Conservation (phyloP, 2,329 filamentous ascomycete species). For the Aschersonia sp. region DNA sequence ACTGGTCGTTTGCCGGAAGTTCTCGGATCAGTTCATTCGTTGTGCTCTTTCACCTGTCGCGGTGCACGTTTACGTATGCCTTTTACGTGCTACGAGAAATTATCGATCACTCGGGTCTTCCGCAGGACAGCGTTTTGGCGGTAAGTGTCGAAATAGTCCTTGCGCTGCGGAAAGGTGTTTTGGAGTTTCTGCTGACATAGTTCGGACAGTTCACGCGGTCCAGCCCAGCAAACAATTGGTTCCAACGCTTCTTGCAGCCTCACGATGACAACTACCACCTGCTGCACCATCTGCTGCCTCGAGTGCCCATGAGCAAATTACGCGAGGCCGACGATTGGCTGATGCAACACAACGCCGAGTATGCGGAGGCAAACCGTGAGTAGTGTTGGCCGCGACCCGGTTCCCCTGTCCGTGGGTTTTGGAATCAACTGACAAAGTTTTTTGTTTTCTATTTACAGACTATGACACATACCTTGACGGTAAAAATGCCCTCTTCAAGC, state of each 20-base stretch:
- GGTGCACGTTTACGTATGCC: not conserved
- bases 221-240: slow-evolving; percentile 1
- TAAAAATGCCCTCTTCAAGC: not conserved
- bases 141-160: not conserved
- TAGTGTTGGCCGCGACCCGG: not conserved
- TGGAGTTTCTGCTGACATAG: not conserved
- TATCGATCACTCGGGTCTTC: not conserved
- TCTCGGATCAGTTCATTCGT: not conserved
- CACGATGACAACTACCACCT: slow-evolving; percentile 1
- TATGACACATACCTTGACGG: not conserved
- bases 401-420: not conserved
- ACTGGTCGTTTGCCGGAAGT: not conserved
- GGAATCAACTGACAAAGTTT: no score
- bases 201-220: not conserved
- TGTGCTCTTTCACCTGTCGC: not conserved
- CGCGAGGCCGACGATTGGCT: not conserved
- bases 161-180: not conserved
- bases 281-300: not conserved
- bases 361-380: not conserved
- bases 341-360: not conserved
- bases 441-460: not conserved
- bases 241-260: not conserved
- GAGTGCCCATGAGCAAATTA: not conserved
- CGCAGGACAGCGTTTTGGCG: not conserved
- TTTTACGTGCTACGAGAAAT: not conserved